These are phyloP conservation scores for Saraca asoca DNA, from an alignment of 331 rosid species.

Conservation along the genomic window DNA sequence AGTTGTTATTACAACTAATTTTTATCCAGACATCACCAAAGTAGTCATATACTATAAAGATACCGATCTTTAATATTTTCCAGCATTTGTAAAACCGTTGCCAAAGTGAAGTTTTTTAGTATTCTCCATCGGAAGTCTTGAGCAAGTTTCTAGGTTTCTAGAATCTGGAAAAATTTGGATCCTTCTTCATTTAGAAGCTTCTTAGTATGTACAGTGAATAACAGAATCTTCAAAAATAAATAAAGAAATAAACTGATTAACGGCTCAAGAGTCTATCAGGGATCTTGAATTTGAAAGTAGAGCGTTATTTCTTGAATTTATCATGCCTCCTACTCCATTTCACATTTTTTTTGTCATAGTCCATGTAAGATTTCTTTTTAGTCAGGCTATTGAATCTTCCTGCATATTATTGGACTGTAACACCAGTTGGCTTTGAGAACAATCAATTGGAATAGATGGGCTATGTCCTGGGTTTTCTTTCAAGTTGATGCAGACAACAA, in stretches of 20 bases:
- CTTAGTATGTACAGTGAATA: background rate
- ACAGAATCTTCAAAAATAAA: background rate
- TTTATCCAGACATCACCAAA: background rate
- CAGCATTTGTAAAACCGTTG: background rate
- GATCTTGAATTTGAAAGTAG: constrained; percentile 10
- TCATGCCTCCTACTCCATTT: background rate
- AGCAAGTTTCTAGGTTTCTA: background rate
- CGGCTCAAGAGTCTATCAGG: background rate
- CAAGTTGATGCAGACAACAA: background rate
- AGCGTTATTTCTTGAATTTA: background rate
- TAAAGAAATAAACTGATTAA: background rate
- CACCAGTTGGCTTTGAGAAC: background rate
- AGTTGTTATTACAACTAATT: too few relatives aligned
- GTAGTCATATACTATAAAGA: background rate
- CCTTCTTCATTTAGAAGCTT: background rate
- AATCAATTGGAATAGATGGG: background rate
- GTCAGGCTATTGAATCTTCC: background rate
- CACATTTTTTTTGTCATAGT: too few relatives aligned
- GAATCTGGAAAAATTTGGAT: background rate
- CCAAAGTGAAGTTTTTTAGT: too few relatives aligned
- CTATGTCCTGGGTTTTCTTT: background rate
- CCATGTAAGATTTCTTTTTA: background rate
- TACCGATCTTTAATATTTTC: background rate
- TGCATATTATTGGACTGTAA: background rate
- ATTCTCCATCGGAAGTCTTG: background rate